Percentiles rank a stretch among this genome's conserved stretches.
Conservation (phyloP, 768 basidiomycete genomes). For the Tulasnella sp. region DNA sequence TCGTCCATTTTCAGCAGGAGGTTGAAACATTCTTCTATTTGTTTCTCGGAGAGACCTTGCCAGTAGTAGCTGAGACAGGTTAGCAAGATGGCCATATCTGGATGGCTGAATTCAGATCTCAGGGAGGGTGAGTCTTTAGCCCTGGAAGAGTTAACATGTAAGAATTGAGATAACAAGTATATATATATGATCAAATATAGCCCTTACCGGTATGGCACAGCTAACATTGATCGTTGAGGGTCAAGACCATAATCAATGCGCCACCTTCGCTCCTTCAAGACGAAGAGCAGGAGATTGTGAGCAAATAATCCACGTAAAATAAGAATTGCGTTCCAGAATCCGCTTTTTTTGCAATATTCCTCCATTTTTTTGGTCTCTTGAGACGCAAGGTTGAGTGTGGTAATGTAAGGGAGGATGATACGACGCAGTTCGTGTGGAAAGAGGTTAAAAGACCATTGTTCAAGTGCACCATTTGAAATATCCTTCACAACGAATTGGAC, state of each 20-base stretch:
- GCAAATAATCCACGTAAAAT: constrained; percentile 36
- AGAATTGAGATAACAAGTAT: too few species aligned
- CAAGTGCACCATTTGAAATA: neutral
- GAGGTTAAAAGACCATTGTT: constrained; percentile 19
- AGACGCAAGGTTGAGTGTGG: neutral
- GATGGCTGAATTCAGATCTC: constrained; percentile 8
- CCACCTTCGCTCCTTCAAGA: constrained; percentile 34
- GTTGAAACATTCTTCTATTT: constrained; percentile 2
- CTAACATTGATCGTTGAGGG: constrained; percentile 31
- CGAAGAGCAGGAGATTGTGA: constrained; percentile 30
- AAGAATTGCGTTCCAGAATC: constrained; percentile 29
- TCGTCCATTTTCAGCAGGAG: neutral
- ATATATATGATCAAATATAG: too few species aligned
- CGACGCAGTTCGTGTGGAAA: constrained; percentile 18
- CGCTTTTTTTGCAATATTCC: neutral
- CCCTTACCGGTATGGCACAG: constrained; percentile 39
- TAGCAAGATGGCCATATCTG: constrained; percentile 6
- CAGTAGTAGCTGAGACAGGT: constrained; percentile 21
- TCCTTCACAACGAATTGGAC: neutral
- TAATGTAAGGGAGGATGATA: constrained; percentile 21
- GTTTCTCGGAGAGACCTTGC: neutral
- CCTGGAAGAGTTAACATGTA: too few species aligned
- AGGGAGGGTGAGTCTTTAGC: constrained; percentile 23
- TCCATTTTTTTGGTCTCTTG: neutral
- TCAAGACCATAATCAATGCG: constrained; percentile 39